Evolutionary conservation across 805 yeast species (phyloP), one percentile per base, ranked within the genome.

Genomic region (Clavispora vitiphila): DNA sequence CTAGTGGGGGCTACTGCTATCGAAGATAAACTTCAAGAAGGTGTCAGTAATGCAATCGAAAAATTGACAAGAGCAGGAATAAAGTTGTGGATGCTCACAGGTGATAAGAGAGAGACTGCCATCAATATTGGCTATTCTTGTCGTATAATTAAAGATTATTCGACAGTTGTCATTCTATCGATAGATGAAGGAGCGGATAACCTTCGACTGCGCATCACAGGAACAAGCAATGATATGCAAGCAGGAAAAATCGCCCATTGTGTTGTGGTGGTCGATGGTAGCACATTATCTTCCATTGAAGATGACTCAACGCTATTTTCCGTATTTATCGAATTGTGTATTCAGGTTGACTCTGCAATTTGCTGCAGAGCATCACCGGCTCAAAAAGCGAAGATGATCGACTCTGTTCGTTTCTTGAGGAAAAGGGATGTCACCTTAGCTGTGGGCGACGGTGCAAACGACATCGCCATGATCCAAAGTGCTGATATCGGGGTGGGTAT

Each of bases 361-460:
- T 86, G 96, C 56, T 93, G 99, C 61, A 80, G 99, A 48, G 98
- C 98, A 0, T 84, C 96, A 7, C 99, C 99, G 0, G 82, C 96
- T 0, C 99, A 93, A 61, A 93, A 93, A 65, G 96, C 98, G 1
- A 69, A 76, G 22, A 81, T 93, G 86, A 98, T 93, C 2, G 63
- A 78, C 21, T 74, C 81, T 25, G 88, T 95, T n/a, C 73, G 98
- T 39, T 67, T 73, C n/a, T 66, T 82, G 43, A 76, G 83, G 53
- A 80, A 74, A 38, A 65, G 65, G 2, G 74, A 86, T 31, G 96
- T 93, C 5, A 88, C 97, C 0, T 71, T 93, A 47, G 99, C 99
- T 0, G 86, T 93, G 58, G 99, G 99, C 7, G 99, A 93, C 65
- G 99, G 99, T 49, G 99, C 99, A 2, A 93, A 93, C 59, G 99